Base-by-base conservation (phyloP, 768 basidiomycete genomes). In the Artomyces pyxidatus region DNA sequence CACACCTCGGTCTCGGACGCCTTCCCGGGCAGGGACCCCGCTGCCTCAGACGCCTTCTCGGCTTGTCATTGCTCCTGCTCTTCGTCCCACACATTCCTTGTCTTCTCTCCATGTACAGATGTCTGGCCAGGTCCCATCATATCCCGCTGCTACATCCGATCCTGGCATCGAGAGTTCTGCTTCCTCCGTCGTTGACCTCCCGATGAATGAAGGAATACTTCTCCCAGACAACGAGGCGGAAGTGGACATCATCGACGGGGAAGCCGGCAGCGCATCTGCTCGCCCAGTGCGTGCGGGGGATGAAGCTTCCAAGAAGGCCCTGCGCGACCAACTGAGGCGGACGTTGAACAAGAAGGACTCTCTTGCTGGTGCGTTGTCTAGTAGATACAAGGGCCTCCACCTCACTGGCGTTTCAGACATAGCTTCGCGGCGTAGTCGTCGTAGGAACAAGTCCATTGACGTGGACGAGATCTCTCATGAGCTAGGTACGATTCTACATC, bases 201-300 rank as follows among this genome's bases (percentile, higher is more conserved):
- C 85, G 54, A 65, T 79, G 50, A 71, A 45, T 4, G 85, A 86
- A 55, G 81, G 83, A 8, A 81, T 88, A 46, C 68, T 88, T 37
- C 71, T 88, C 39, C 79, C 81, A 57, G 86, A 88, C 60, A 74
- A 74, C 37, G 85, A 87, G 37, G 71, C 71, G 25, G 83, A 85
- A 49, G 71, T 71, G 19, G 81, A 80, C 28, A 68, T 72, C 11
- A 69, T 70, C 12, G 74, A 76, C 32, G 71, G 67, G 46, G 85
- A 85, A 55, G 72, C 78, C 48, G 68, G 65, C 11, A 73, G 63
- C n/a, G 75, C 69, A 16, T 65, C 70, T 48, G 76, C 71, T 8
- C 71, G 68, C 45, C 63, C 74, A 30, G 70, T 71, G 32, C 59
- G 65, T 25, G 66, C 65, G 12, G 61, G 59, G 9, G 76, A 77